Conservation (phyloP, 805 yeast genomes). For the Alloascoidea africana region DNA sequence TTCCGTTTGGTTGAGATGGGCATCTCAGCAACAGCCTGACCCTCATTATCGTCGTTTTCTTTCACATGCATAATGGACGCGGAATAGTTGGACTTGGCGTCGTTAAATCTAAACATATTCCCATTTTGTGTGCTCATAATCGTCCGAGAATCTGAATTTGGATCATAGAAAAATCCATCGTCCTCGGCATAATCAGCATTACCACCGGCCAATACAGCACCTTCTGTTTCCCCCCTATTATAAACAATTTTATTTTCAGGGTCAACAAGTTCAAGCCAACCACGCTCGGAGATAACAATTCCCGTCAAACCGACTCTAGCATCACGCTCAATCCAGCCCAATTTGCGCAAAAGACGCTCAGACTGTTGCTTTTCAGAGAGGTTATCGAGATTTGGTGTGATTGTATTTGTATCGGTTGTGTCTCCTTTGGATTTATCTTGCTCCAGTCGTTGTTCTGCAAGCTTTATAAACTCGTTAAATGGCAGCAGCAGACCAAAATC, state of each 20-base stretch:
- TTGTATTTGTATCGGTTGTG: slow-evolving; percentile 5
- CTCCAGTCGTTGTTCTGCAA: slow-evolving; percentile 10
- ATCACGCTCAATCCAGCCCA: slow-evolving; percentile 21
- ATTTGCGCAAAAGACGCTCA: slow-evolving; percentile 12
- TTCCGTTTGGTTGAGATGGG: slow-evolving; percentile 17
- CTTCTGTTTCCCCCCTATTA: background rate
- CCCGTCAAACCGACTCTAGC: slow-evolving; percentile 23
- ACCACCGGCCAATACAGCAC: slow-evolving; percentile 2
- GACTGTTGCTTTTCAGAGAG: slow-evolving; percentile 18
- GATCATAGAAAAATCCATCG: slow-evolving; percentile 18
- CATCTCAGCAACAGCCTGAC: slow-evolving; percentile 13
- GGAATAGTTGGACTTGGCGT: slow-evolving; percentile 9
- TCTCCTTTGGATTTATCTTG: slow-evolving; percentile 5
- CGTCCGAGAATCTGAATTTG: slow-evolving; percentile 11
- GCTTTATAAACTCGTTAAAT: slow-evolving; percentile 18
- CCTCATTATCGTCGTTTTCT: slow-evolving; percentile 17
- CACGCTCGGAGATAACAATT: slow-evolving; percentile 22
- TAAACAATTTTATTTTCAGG: slow-evolving; percentile 12
- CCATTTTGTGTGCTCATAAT: slow-evolving; percentile 10
- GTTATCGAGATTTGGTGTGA: slow-evolving; percentile 5
- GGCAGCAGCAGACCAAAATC: slow-evolving; percentile 23
- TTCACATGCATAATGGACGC: slow-evolving; percentile 15
- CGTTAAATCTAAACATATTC: slow-evolving; percentile 19
- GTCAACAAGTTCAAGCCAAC: slow-evolving; percentile 23
- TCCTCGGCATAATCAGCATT: slow-evolving; percentile 10